Evolutionary conservation across 495 filamentous ascomycete genomes (phyloP).

Genomic region (Xeromyces bisporus): DNA sequence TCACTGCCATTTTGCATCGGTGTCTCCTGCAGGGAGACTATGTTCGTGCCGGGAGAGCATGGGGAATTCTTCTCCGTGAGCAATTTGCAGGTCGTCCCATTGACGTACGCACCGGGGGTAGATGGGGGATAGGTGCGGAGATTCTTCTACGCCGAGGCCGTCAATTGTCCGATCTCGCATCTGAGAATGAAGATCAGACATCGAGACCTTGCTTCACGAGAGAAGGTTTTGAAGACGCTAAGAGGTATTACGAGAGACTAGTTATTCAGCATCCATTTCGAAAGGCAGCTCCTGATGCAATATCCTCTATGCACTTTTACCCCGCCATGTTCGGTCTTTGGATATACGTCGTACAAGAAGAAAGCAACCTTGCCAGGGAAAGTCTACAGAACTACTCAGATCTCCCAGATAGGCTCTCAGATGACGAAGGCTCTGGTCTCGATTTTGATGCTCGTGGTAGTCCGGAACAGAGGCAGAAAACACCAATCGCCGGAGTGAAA

Average conservation of each 20-base stretch:
- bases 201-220: slow-evolving; percentile 21
- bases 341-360: slow-evolving; percentile 41
- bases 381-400: slow-evolving; percentile 8
- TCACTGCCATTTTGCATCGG: slow-evolving; percentile 45
- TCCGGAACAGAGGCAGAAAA: slow-evolving; percentile 5
- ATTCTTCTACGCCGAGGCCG: slow-evolving; percentile 36
- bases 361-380: slow-evolving; percentile 22
- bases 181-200: background rate
- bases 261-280: slow-evolving; percentile 49
- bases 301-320: slow-evolving; percentile 42
- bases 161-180: slow-evolving; percentile 6
- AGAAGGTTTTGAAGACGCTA: slow-evolving; percentile 38
- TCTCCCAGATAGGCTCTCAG: slow-evolving; percentile 11
- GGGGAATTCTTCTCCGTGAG: slow-evolving; percentile 44
- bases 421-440: slow-evolving; percentile 14
- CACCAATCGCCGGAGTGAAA: slow-evolving; percentile 12
- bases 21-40: slow-evolving; percentile 45
- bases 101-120: slow-evolving; percentile 35
- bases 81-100: slow-evolving; percentile 31
- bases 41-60: slow-evolving; percentile 43
- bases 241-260: slow-evolving; percentile 47
- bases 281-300: slow-evolving; percentile 22
- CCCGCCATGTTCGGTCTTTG: slow-evolving; percentile 51
- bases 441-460: slow-evolving; percentile 4
- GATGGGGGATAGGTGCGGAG: slow-evolving; percentile 59